These are phyloP conservation scores for Acephala macrosclerotiorum DNA, from an alignment of 2,329 filamentous ascomycete species.

Conservation along the genomic window DNA sequence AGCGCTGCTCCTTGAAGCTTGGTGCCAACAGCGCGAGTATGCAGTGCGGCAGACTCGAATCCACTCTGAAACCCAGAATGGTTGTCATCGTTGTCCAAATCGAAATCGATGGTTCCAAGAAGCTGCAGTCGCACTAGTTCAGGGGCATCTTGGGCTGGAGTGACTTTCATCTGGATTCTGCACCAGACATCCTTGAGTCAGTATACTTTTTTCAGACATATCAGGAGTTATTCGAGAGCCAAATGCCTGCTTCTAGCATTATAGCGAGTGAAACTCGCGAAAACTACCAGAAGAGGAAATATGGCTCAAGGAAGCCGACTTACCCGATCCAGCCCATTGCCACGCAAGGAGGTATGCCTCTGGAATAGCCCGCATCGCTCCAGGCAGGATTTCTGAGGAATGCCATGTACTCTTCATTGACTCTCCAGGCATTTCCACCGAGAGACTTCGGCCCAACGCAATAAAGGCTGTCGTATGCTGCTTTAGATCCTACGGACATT, in stretches of 20 bases:
- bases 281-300: no score
- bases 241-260: no score
- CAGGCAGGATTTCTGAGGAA: background rate
- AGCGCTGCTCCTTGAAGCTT: background rate
- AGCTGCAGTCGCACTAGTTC: background rate
- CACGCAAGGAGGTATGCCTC: background rate
- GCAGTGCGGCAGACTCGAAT: background rate
- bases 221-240: no score
- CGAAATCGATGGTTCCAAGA: background rate
- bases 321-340: background rate
- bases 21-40: constrained; percentile 3
- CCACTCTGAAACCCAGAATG: background rate
- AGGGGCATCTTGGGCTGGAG: background rate
- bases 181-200: no score
- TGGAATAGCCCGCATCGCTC: background rate
- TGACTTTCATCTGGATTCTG: background rate
- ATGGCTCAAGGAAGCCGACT: no score
- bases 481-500: background rate
- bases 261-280: no score
- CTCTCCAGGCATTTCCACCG: background rate
- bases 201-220: no score
- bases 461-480: background rate
- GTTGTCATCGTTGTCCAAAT: background rate
- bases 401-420: background rate
- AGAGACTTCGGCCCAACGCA: background rate